phyloP scores from a whole-genome alignment of 2,329 filamentous ascomycete species.

The Colletotrichum musicola region DNA sequence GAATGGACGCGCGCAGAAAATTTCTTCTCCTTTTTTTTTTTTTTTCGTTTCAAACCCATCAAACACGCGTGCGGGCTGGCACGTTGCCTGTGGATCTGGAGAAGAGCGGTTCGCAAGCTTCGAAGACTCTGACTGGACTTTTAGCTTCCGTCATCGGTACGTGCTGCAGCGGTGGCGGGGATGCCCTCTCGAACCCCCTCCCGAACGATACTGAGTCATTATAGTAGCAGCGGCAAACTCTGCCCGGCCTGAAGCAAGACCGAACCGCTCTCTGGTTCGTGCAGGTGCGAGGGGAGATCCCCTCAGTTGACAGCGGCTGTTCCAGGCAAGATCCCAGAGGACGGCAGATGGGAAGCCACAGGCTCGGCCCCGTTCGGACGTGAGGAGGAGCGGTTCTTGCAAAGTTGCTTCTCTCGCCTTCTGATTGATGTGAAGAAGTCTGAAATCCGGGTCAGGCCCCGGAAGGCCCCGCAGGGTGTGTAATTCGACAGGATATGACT shows the following conservation, averaged over 20 bases:
- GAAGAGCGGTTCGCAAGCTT: slow-evolving; percentile 17
- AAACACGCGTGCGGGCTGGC: slow-evolving; percentile 24
- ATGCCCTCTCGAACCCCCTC: slow-evolving; percentile 8
- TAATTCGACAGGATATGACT: slow-evolving; percentile 13
- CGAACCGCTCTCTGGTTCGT: slow-evolving; percentile 22
- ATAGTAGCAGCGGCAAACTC: slow-evolving; percentile 7
- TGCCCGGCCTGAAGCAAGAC: not conserved
- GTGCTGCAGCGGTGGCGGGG: slow-evolving; percentile 15
- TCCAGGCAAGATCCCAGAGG: slow-evolving; percentile 31
- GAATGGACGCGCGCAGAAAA: not conserved
- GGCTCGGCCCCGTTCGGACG: slow-evolving; percentile 9
- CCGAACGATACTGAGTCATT: slow-evolving; percentile 27
- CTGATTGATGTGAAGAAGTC: slow-evolving; percentile 23
- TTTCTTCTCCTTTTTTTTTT: slow-evolving; percentile 1
- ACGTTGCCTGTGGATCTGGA: slow-evolving; percentile 21
- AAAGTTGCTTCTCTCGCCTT: slow-evolving; percentile 20
- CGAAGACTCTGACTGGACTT: slow-evolving; percentile 10
- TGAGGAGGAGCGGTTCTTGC: slow-evolving; percentile 5
- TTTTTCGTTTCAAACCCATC: slow-evolving; percentile 22
- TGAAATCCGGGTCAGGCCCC: slow-evolving; percentile 24
- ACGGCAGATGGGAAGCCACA: slow-evolving; percentile 31
- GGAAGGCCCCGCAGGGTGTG: slow-evolving; percentile 27
- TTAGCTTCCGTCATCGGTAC: not conserved
- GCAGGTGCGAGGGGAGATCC: slow-evolving; percentile 10
- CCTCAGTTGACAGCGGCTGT: slow-evolving; percentile 26